Evolutionary conservation across 768 basidiomycete species (phyloP), one percentile per base, ranked within the genome.

Genomic region (Amanita brunnescens): DNA sequence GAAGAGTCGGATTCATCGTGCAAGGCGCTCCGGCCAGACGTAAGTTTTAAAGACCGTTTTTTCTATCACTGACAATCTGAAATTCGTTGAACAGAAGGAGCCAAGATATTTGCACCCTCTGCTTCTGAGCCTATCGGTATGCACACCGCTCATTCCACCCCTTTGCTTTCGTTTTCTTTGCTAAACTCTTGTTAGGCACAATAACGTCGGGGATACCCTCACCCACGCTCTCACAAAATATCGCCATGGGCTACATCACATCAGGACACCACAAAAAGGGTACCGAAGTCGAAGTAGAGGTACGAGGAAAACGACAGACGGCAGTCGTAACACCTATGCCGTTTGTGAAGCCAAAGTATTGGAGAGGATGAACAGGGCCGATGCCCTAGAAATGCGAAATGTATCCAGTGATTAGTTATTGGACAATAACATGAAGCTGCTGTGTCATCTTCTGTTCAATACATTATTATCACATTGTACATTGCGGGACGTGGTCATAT

Each of bases 141-240:
- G 70, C 41, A 18, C 9, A n/a, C 35, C 21, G 26, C 58, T 47
- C 13, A 16, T 34, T 13, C 30, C 38, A 16, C 46, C 57, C 35
- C 7, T 29, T 47, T 55, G 29, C 29, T 23, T 42, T 21, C 42
- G 53, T 40, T 54, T 26, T 26, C 14, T 10, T 37, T 34, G 30
- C 18, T 20, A 34, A 44, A n/a, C n/a, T n/a, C n/a, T n/a, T n/a
- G n/a, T 13, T 63, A 80, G 91, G 91, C 32, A 63, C 68, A 10
- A 79, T 98, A 41, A 99, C 94, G 0, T 97, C 93, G 0, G 96
- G 95, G 41, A 96, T 98, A 55, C 96, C 96, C 12, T 92, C 92
- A 0, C 95, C 94, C 0, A 86, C 91, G 1, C 72, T 92, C 2
- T 81, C 80, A 1, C 84, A 85, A 64, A 97, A 99, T 66, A 91